phyloP scores from a whole-genome alignment of 129 eudicot genomes.

The Flaveria trinervia region DNA sequence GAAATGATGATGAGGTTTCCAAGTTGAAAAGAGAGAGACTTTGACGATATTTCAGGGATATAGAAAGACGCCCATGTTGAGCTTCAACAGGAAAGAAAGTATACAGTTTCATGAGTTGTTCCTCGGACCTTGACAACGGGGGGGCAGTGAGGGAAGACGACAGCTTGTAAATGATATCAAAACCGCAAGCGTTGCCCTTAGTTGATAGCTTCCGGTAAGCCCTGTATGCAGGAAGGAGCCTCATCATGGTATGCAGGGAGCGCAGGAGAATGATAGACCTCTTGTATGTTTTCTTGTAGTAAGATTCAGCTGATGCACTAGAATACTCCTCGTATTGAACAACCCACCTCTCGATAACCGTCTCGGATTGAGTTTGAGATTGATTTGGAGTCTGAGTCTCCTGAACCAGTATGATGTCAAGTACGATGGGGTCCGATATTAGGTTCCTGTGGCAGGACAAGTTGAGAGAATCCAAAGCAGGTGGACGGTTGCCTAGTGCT shows the following conservation, averaged over 20 bases:
- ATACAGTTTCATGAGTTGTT: conserved; percentile 65
- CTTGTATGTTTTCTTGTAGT: conserved; percentile 78
- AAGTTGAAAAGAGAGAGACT: conserved; percentile 72
- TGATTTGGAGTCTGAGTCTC: conserved; percentile 28
- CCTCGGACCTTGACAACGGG: conserved; percentile 78
- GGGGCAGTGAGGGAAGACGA: conserved; percentile 81
- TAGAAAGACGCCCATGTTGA: conserved; percentile 74
- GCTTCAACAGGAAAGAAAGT: conserved; percentile 77
- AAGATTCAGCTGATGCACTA: conserved; percentile 37
- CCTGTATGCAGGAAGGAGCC: conserved; percentile 86
- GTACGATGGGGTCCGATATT: conserved; percentile 81
- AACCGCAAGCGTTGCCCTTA: conserved; percentile 49
- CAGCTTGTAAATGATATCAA: conserved; percentile 75
- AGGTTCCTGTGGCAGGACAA: conserved; percentile 70
- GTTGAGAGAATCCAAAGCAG: conserved; percentile 68
- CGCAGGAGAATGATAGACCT: conserved; percentile 80
- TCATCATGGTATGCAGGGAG: conserved; percentile 71
- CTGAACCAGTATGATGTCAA: conserved; percentile 81
- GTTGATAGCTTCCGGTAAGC: conserved; percentile 63
- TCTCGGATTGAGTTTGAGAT: conserved; percentile 50
- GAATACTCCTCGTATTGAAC: conserved; percentile 74
- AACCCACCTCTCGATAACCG: conserved; percentile 94
- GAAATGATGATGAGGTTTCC: conserved; percentile 64
- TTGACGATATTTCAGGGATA: conserved; percentile 76
- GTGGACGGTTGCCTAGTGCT: conserved; percentile 79